A percentile compares a stretch with the other conserved stretches of the same genome.
Evolutionary conservation across 2,329 filamentous ascomycete species (phyloP).

Genomic region (Cladosporium sp.): DNA sequence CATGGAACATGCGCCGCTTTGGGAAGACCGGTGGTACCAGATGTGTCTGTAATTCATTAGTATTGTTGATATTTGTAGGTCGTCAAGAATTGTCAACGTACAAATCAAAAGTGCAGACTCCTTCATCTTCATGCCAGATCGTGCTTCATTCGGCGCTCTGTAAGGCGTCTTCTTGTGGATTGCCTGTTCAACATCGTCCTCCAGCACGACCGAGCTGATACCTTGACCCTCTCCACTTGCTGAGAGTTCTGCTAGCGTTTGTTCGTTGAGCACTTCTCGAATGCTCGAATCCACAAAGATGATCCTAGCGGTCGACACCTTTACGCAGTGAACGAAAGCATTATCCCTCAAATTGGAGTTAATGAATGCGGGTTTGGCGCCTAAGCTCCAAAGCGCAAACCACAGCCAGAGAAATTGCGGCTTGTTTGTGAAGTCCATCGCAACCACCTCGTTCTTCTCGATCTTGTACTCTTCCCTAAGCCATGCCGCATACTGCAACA

Average conservation of each 20-base stretch:
- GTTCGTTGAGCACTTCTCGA: conserved; percentile 52
- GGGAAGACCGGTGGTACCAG: conserved; percentile 77
- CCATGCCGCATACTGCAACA: conserved; percentile 71
- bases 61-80: no score
- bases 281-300: conserved; percentile 64
- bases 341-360: conserved; percentile 77
- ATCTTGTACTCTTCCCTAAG: conserved; percentile 61
- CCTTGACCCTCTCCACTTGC: conserved; percentile 37
- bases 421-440: conserved; percentile 75
- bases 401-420: conserved; percentile 71
- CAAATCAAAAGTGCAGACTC: conserved; percentile 70
- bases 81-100: no score
- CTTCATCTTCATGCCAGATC: conserved; percentile 24
- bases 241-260: conserved; percentile 43
- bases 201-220: conserved; percentile 61
- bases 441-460: conserved; percentile 69
- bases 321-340: conserved; percentile 68
- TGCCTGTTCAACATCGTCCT: conserved; percentile 45
- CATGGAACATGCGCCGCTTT: conserved; percentile 48
- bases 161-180: conserved; percentile 24
- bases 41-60: conserved; percentile 52
- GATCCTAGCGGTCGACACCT: conserved; percentile 60
- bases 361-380: conserved; percentile 77
- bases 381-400: conserved; percentile 76
- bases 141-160: conserved; percentile 28